Evolutionary conservation across 2,329 filamentous ascomycete genomes (phyloP).

Genomic region (Ophiostoma sp.): DNA sequence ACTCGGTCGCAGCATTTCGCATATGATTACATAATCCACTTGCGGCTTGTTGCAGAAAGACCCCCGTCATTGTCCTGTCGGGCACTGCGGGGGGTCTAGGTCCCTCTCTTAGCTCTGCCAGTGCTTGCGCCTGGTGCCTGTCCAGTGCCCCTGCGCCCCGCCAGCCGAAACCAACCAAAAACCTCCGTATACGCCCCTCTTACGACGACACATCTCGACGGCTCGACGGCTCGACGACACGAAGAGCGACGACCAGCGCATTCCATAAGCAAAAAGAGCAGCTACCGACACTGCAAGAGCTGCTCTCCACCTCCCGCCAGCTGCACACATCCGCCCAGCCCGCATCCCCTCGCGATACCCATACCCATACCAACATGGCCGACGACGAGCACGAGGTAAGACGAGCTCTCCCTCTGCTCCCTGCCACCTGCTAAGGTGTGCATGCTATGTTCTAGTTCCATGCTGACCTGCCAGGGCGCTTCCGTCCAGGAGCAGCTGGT

Average conservation of each 20-base stretch:
- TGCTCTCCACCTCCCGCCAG: neutral
- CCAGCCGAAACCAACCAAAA: constrained; percentile 6
- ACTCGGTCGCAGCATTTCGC: neutral
- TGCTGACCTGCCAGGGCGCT: constrained; percentile 58
- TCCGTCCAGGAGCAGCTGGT: constrained; percentile 78
- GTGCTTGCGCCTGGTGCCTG: neutral
- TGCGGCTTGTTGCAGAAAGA: neutral
- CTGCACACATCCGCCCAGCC: neutral
- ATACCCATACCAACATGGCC: constrained; percentile 16
- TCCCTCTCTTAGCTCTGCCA: neutral
- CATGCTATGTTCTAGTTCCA: neutral
- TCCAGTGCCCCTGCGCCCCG: constrained; percentile 1
- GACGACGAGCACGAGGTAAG: constrained; percentile 34
- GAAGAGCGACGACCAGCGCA: neutral
- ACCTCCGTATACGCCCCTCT: neutral
- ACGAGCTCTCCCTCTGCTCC: neutral
- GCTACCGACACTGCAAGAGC: no score
- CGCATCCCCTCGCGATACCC: neutral
- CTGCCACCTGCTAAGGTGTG: no score
- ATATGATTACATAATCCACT: neutral
- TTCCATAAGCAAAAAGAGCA: no score
- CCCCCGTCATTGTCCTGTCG: neutral
- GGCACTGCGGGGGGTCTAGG: neutral
- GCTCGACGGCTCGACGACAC: neutral
- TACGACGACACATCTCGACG: neutral